These are phyloP conservation scores for Globisporangium camurandrum DNA, from an alignment of 352 stramenopile species.

Conservation along the genomic window DNA sequence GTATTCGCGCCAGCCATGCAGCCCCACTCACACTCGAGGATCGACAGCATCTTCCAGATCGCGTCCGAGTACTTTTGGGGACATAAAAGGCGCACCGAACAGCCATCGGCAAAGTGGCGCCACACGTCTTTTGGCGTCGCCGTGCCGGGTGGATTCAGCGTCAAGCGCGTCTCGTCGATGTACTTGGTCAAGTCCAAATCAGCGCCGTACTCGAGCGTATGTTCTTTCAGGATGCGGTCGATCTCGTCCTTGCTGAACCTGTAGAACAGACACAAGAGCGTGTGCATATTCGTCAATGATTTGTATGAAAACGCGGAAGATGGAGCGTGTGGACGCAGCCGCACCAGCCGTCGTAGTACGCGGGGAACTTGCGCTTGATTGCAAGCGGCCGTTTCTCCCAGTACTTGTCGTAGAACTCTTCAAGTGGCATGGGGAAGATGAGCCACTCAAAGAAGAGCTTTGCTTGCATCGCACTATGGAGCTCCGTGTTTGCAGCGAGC, in stretches of 20 bases:
- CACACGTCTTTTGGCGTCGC: slow-evolving; percentile 64
- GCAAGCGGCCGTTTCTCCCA: slow-evolving; percentile 90
- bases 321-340: slow-evolving; percentile 2
- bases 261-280: not conserved
- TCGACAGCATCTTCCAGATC: slow-evolving; percentile 87
- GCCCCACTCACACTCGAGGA: slow-evolving; percentile 91
- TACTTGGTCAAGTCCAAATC: slow-evolving; percentile 89
- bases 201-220: slow-evolving; percentile 66
- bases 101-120: slow-evolving; percentile 80
- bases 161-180: slow-evolving; percentile 68
- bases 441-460: slow-evolving; percentile 82
- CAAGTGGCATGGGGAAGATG: slow-evolving; percentile 66
- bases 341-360: slow-evolving; percentile 76
- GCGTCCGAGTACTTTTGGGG: slow-evolving; percentile 89
- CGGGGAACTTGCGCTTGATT: slow-evolving; percentile 59
- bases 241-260: slow-evolving; percentile 67
- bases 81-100: slow-evolving; percentile 88
- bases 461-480: slow-evolving; percentile 63
- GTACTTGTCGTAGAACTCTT: slow-evolving; percentile 91
- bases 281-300: not conserved
- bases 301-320: too few species aligned
- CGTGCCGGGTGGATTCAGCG: slow-evolving; percentile 46
- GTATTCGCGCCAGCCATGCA: slow-evolving; percentile 93
- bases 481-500: slow-evolving; percentile 40
- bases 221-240: slow-evolving; percentile 63